Conservation (phyloP, 345 rosid species). For the Kandelia obovata region DNA sequence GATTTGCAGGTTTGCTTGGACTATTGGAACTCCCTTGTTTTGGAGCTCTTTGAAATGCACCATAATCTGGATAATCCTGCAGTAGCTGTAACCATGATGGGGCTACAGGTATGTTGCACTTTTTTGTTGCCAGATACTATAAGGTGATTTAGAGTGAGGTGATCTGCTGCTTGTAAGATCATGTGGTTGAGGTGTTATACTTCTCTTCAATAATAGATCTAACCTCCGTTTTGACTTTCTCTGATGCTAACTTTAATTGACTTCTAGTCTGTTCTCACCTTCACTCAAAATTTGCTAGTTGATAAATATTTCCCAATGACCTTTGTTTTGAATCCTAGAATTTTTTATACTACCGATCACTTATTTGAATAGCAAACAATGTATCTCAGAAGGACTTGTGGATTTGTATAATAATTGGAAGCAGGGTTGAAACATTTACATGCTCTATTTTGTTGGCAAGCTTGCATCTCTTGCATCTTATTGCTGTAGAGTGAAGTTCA, state of each 20-base stretch:
- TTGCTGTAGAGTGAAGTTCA: not conserved
- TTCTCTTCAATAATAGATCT: not conserved
- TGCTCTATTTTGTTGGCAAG: not conserved
- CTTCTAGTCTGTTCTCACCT: not conserved
- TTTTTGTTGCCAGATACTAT: not conserved
- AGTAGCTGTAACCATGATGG: constrained; percentile 64
- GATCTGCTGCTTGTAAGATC: not conserved
- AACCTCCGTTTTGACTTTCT: not conserved
- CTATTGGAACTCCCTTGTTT: constrained; percentile 90
- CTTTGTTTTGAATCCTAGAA: too few relatives aligned
- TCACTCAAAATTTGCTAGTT: not conserved
- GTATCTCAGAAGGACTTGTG: too few relatives aligned
- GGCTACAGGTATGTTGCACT: constrained; percentile 56
- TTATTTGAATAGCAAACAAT: too few relatives aligned
- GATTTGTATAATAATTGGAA: too few relatives aligned
- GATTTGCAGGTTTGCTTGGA: constrained; percentile 88
- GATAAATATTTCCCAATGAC: too few relatives aligned
- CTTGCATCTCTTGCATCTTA: not conserved
- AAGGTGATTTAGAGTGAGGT: not conserved
- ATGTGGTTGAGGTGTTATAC: not conserved
- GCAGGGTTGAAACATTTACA: too few relatives aligned
- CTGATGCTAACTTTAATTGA: not conserved
- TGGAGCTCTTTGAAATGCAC: constrained; percentile 86
- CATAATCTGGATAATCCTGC: constrained; percentile 82
- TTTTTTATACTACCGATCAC: too few relatives aligned